Evolutionary conservation across 768 basidiomycete species (phyloP).

Genomic region (Pisolithus microcarpus): DNA sequence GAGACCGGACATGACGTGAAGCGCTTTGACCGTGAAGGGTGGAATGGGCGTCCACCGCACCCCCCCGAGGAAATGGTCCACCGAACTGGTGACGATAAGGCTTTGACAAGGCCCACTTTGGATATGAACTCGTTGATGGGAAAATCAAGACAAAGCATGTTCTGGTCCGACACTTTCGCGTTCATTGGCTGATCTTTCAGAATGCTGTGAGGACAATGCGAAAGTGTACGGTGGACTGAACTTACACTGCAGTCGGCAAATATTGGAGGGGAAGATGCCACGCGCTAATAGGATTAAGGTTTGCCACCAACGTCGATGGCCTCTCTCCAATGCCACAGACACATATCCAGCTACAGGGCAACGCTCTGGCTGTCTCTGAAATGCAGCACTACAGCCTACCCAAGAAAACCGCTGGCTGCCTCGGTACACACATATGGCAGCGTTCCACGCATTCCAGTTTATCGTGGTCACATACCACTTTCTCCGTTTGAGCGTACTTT

Average conservation of each 20-base stretch:
- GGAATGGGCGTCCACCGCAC: slow-evolving; percentile 1
- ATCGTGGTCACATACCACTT: slow-evolving; percentile 77
- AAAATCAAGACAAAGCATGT: neutral
- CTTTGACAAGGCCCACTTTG: slow-evolving; percentile 1
- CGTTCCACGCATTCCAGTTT: slow-evolving; percentile 37
- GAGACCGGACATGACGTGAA: neutral
- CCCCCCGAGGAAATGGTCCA: slow-evolving; percentile 10
- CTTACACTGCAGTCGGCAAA: too few species aligned
- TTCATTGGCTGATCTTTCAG: too few species aligned
- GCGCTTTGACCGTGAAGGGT: slow-evolving; percentile 20
- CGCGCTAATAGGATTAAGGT: too few species aligned
- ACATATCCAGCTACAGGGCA: too few species aligned
- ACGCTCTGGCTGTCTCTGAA: too few species aligned
- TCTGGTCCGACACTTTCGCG: neutral
- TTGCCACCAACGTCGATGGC: too few species aligned
- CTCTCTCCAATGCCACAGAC: too few species aligned
- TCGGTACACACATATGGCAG: slow-evolving; percentile 10
- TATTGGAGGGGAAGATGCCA: too few species aligned
- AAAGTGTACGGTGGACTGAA: too few species aligned
- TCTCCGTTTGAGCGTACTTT: slow-evolving; percentile 78
- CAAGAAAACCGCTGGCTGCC: too few species aligned
- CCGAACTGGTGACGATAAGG: slow-evolving; percentile 11
- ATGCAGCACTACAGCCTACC: too few species aligned
- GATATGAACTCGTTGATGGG: neutral
- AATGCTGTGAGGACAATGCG: too few species aligned